Percentiles rank a stretch among this genome's conserved stretches.
Evolutionary conservation across 352 stramenopile genomes (phyloP).

Genomic region (Phytopythium vexans): DNA sequence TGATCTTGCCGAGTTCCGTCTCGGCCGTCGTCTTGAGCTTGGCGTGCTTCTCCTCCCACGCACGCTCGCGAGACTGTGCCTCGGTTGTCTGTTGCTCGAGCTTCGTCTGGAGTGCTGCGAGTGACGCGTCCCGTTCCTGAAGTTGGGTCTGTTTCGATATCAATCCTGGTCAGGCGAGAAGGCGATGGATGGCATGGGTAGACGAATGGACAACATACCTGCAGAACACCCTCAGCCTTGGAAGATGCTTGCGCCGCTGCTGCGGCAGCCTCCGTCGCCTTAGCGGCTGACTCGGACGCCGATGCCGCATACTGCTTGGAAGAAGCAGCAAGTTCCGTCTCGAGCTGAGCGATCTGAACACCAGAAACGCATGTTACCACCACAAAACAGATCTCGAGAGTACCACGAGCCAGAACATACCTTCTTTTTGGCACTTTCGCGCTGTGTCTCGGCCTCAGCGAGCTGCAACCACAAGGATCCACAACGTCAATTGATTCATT

Average conservation of each 20-base stretch:
- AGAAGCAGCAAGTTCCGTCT: slow-evolving; percentile 44
- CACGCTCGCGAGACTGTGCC: slow-evolving; percentile 37
- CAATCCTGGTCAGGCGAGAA: too few species aligned
- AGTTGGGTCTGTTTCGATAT: slow-evolving; percentile 25
- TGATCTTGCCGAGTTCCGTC: slow-evolving; percentile 75
- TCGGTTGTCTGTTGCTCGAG: slow-evolving; percentile 54
- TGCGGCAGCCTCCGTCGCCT: slow-evolving; percentile 10
- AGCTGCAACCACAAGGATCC: slow-evolving; percentile 22
- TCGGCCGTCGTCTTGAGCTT: slow-evolving; percentile 81
- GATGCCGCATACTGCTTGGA: slow-evolving; percentile 19
- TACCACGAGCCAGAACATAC: slow-evolving; percentile 16
- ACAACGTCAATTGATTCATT: neutral
- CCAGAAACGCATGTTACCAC: slow-evolving; percentile 1
- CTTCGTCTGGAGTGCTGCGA: slow-evolving; percentile 32
- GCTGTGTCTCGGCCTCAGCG: slow-evolving; percentile 21
- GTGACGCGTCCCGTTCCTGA: slow-evolving; percentile 29
- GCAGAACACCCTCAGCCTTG: slow-evolving; percentile 34
- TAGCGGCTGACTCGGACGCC: slow-evolving; percentile 23
- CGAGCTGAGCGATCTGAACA: slow-evolving; percentile 51
- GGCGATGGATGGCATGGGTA: neutral
- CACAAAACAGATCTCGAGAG: neutral
- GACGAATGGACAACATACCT: slow-evolving; percentile 11
- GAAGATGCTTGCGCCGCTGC: slow-evolving; percentile 15
- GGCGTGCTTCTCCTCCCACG: slow-evolving; percentile 62
- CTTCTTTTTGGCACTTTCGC: slow-evolving; percentile 45